A percentile compares a stretch with the other conserved stretches of the same genome.
These are phyloP conservation scores for Urostyla sp. DNA, from an alignment of 73 alveolate species.

Conservation along the genomic window DNA sequence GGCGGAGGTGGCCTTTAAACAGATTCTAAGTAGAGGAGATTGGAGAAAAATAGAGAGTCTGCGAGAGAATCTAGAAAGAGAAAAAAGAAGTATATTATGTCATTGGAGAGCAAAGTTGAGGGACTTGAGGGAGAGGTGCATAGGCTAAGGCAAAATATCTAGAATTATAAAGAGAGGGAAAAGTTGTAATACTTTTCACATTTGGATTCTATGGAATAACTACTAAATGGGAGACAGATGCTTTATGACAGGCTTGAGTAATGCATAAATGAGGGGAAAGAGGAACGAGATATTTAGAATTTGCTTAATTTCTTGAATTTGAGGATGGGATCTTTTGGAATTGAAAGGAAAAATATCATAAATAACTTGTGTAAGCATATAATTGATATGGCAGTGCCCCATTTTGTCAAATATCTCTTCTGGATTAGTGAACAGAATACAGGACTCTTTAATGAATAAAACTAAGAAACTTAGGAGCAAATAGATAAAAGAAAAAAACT, in stretches of 20 bases:
- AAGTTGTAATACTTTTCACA: slow-evolving; percentile 47
- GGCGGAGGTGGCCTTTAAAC: slow-evolving; percentile 44
- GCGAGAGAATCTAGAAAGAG: slow-evolving; percentile 84
- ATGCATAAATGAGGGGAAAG: slow-evolving; percentile 4
- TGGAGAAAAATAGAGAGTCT: slow-evolving; percentile 80
- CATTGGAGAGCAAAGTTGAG: slow-evolving; percentile 62
- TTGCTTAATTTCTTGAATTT: slow-evolving; percentile 18
- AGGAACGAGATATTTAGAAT: slow-evolving; percentile 42
- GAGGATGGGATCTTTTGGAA: slow-evolving; percentile 47
- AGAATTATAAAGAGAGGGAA: slow-evolving; percentile 39
- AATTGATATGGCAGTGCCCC: slow-evolving; percentile 44
- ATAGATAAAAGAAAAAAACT: slow-evolving; percentile 31
- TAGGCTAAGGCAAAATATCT: slow-evolving; percentile 1
- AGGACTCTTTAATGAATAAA: slow-evolving; percentile 39
- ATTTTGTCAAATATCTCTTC: slow-evolving; percentile 47
- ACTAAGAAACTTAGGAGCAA: background rate
- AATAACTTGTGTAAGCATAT: slow-evolving; percentile 35
- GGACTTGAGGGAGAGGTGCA: slow-evolving; percentile 56
- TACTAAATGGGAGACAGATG: slow-evolving; percentile 32
- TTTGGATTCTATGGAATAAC: slow-evolving; percentile 40
- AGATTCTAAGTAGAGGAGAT: slow-evolving; percentile 46
- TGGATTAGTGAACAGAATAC: slow-evolving; percentile 39
- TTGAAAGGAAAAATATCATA: slow-evolving; percentile 45
- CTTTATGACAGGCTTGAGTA: slow-evolving; percentile 55
- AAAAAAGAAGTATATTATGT: slow-evolving; percentile 73